These are phyloP conservation scores for Candida sp. DNA, from an alignment of 1,139 yeast genomes.

Conservation along the genomic window DNA sequence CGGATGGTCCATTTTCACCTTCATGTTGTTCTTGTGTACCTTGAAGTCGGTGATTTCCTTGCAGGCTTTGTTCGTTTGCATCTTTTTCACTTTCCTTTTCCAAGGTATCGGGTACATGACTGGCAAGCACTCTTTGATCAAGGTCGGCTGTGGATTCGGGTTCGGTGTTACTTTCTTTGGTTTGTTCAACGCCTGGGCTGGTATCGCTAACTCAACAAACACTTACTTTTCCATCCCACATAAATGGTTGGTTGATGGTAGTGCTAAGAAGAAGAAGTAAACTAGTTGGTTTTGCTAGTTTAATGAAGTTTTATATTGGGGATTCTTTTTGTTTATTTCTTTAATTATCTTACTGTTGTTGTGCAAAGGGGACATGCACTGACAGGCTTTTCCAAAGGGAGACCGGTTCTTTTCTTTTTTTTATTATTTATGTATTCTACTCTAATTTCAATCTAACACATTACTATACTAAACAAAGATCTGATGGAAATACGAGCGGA, in stretches of 20 bases:
- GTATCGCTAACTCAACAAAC: constrained; percentile 68
- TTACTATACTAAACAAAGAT: too few relatives aligned
- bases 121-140: constrained; percentile 32
- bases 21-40: constrained; percentile 41
- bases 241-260: background rate
- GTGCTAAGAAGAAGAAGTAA: background rate
- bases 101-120: constrained; percentile 41
- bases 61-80: constrained; percentile 35
- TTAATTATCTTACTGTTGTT: background rate
- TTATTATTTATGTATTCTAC: background rate
- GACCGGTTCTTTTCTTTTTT: background rate
- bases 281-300: too few relatives aligned
- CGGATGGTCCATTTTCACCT: constrained; percentile 51
- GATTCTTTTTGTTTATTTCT: background rate
- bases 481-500: too few relatives aligned
- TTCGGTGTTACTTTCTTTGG: constrained; percentile 47
- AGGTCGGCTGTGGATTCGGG: constrained; percentile 78
- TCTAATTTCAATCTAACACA: background rate
- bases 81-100: constrained; percentile 37
- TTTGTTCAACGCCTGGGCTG: constrained; percentile 60
- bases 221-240: constrained; percentile 44
- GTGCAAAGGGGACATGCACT: background rate
- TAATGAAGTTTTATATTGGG: too few relatives aligned
- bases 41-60: constrained; percentile 49
- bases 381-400: background rate